Conservation (phyloP, 2,329 filamentous ascomycete species). For the Laburnicola sp. region DNA sequence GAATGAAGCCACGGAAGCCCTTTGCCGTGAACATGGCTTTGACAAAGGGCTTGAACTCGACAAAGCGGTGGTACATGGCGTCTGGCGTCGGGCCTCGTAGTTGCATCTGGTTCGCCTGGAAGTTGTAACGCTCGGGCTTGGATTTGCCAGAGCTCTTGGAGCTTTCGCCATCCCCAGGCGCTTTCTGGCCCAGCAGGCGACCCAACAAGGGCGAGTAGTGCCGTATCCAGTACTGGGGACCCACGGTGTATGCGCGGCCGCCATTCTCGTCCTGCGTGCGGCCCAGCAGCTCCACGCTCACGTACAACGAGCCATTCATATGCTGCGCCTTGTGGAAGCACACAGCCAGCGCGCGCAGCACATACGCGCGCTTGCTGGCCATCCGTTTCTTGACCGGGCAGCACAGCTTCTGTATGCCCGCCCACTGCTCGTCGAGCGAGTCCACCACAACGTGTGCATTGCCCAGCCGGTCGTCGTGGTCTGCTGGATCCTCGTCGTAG, state of each 20-base stretch:
- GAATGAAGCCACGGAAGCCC: constrained; percentile 75
- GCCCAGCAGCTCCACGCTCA: constrained; percentile 80
- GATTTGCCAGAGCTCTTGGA: constrained; percentile 47
- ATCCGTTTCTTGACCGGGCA: constrained; percentile 80
- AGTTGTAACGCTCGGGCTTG: constrained; percentile 75
- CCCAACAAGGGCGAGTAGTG: constrained; percentile 91
- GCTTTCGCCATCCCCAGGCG: constrained; percentile 49
- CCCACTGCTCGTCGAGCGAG: constrained; percentile 66
- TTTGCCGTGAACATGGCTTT: constrained; percentile 82
- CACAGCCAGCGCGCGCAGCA: constrained; percentile 69
- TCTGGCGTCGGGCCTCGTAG: constrained; percentile 79
- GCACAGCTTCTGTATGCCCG: constrained; percentile 64
- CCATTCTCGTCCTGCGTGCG: constrained; percentile 67
- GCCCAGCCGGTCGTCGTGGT: constrained; percentile 84
- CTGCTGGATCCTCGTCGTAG: constrained; percentile 86
- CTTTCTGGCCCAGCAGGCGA: constrained; percentile 69
- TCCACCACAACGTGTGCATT: constrained; percentile 74
- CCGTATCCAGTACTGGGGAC: constrained; percentile 74
- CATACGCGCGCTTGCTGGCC: constrained; percentile 84
- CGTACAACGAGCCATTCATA: constrained; percentile 69
- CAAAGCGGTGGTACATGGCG: constrained; percentile 84
- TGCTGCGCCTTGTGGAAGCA: constrained; percentile 64
- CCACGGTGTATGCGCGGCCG: constrained; percentile 76
- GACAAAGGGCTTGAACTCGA: constrained; percentile 90
- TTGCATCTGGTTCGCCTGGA: constrained; percentile 91